Base-by-base conservation (phyloP, 306 rosid species). In the Lagenaria siceraria region DNA sequence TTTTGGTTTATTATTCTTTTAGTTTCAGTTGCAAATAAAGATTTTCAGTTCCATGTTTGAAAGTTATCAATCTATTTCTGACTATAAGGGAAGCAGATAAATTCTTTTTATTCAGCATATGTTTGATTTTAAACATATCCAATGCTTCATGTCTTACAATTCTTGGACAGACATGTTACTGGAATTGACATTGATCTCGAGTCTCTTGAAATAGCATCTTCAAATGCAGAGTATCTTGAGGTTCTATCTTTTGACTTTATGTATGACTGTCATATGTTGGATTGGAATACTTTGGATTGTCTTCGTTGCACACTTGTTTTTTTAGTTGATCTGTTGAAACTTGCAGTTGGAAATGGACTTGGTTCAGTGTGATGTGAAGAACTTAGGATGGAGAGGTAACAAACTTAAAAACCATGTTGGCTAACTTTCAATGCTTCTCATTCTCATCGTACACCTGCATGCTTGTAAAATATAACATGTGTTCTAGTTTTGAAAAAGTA, bases 161-260 rank as follows among this genome's bases (percentile, higher is more conserved):
- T 77, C 55, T 86, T 86, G 80, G 62, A 84, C 93, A 95, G 99
- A 80, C 97, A 86, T 75, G 98, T 96, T 60, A 78, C 90, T n/a
- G 80, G 98, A 83, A 85, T 96, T 74, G 99, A 92, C 75, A 83
- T 90, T n/a, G 99, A 96, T 83, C 81, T 90, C n/a, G 91, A 92
- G 51, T 90, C 99, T 78, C 92, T 92, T 81, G 96, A 88, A 82
- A 72, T 92, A 77, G 99, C 98, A 8, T 80, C 90, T 74, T 70
- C 59, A 65, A 95, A 95, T 85, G 96, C 97, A 10, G 92, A 87
- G 81, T 90, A 89, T 72, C 96, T 95, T 53, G 99, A 95, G 99
- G 98, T 95, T 79, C 51, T 27, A 33, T 72, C 25, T 27, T 29
- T 73, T 73, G 27, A 29, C 43, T 48, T 48, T 69, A 42, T 5